Percentiles rank a stretch among this genome's conserved stretches.
Conservation (phyloP, 2,329 filamentous ascomycete genomes). For the Colletotrichum cordylinicola region DNA sequence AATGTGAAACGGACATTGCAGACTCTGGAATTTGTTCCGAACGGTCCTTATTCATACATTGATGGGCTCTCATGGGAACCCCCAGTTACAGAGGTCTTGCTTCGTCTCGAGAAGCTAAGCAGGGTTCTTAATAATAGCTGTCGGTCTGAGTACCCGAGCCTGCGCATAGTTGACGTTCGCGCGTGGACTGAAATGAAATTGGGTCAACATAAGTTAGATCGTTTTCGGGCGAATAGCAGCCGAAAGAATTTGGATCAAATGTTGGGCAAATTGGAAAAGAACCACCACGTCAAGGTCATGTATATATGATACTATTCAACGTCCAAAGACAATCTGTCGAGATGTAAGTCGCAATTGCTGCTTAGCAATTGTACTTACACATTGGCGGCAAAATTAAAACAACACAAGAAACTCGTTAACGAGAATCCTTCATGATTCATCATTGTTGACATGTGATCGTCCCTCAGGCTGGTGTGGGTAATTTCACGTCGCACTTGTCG, state of each 20-base stretch:
- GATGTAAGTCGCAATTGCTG: neutral
- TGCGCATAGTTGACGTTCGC: neutral
- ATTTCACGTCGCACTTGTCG: neutral
- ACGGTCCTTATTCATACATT: neutral
- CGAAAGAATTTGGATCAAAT: neutral
- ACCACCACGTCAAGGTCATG: neutral
- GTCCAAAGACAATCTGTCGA: neutral
- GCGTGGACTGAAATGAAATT: neutral
- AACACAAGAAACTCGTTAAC: neutral
- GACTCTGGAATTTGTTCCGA: neutral
- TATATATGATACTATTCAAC: neutral
- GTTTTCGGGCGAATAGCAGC: neutral
- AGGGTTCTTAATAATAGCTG: neutral
- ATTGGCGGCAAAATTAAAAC: too few relatives aligned
- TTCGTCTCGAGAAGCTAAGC: neutral
- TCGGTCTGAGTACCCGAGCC: neutral
- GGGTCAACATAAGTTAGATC: neutral
- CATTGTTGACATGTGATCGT: neutral
- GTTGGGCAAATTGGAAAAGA: neutral
- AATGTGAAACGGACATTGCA: neutral
- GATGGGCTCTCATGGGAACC: neutral
- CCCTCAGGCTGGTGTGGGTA: neutral
- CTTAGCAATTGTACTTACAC: too few relatives aligned
- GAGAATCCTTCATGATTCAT: neutral
- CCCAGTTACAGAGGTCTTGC: neutral